phyloP scores from a whole-genome alignment of 208 protist genomes.

The Leishmania aethiopica region DNA sequence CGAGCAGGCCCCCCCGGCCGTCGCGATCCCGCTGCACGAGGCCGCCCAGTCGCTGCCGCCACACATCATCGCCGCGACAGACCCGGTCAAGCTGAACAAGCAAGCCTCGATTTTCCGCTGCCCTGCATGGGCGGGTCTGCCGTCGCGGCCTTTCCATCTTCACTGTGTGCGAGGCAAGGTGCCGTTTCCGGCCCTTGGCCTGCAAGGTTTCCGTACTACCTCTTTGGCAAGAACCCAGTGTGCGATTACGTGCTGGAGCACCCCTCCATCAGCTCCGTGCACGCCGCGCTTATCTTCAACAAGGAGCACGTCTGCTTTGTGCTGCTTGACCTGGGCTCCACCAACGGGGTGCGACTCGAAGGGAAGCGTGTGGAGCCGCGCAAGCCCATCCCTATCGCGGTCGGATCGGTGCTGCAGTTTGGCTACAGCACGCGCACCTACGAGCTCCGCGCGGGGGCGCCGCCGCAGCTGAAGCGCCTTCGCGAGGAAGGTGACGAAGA shows the following conservation, averaged over 20 bases:
- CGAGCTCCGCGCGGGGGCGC: slow-evolving; percentile 55
- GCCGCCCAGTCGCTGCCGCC: slow-evolving; percentile 57
- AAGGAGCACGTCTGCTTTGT: slow-evolving; percentile 77
- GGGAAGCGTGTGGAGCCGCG: slow-evolving; percentile 56
- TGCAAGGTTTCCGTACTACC: slow-evolving; percentile 89
- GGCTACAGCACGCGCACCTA: slow-evolving; percentile 82
- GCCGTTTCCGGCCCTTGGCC: slow-evolving; percentile 53
- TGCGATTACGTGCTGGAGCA: slow-evolving; percentile 92
- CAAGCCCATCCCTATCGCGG: slow-evolving; percentile 61
- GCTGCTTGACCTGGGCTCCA: slow-evolving; percentile 86
- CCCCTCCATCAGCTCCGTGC: slow-evolving; percentile 82
- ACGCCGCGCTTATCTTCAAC: slow-evolving; percentile 88
- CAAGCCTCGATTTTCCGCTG: slow-evolving; percentile 82
- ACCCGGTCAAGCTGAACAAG: slow-evolving; percentile 75
- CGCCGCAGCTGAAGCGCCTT: slow-evolving; percentile 46
- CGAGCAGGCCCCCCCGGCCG: background rate
- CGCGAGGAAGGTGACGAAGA: slow-evolving; percentile 25
- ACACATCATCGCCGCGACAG: slow-evolving; percentile 72
- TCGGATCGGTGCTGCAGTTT: slow-evolving; percentile 66
- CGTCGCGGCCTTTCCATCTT: slow-evolving; percentile 64
- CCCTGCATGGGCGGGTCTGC: slow-evolving; percentile 77
- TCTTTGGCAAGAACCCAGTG: slow-evolving; percentile 76
- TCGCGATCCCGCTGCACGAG: slow-evolving; percentile 41
- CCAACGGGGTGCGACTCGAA: slow-evolving; percentile 80
- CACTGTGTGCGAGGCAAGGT: slow-evolving; percentile 63